These are phyloP conservation scores for Cucurbita ficifolia DNA, from an alignment of 306 rosid genomes.

Conservation along the genomic window DNA sequence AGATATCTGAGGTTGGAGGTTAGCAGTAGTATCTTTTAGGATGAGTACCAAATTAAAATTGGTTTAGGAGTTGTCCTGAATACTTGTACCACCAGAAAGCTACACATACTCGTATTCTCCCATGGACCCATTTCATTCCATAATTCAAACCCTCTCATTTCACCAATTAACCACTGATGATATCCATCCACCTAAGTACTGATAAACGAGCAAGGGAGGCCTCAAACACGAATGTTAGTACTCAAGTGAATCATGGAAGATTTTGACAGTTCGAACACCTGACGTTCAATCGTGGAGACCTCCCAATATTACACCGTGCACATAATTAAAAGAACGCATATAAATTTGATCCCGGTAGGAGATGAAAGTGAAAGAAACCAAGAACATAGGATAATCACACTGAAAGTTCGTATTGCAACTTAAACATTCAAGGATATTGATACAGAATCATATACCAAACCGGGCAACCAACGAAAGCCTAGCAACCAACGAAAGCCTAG, in stretches of 20 bases:
- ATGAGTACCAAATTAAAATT: not conserved
- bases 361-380: not conserved
- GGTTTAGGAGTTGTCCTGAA: too few species aligned
- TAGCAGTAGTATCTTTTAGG: not conserved
- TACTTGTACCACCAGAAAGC: not conserved
- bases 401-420: not conserved
- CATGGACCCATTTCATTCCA: not conserved
- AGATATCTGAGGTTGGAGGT: too few species aligned
- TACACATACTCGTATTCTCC: not conserved
- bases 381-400: not conserved
- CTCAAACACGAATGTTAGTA: not conserved
- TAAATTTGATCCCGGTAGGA: not conserved
- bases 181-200: too few species aligned
- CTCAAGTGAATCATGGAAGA: not conserved
- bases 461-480: not conserved
- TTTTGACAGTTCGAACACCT: not conserved
- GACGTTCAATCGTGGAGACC: not conserved
- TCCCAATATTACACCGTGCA: not conserved
- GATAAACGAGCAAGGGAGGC: not conserved
- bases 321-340: not conserved
- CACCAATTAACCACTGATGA: not conserved
- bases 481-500: not conserved
- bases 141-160: not conserved
- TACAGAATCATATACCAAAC: not conserved
- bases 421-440: not conserved